These are phyloP conservation scores for Choanephora cucurbitarum DNA, from an alignment of 371 early-diverging fungal genomes.

Conservation along the genomic window DNA sequence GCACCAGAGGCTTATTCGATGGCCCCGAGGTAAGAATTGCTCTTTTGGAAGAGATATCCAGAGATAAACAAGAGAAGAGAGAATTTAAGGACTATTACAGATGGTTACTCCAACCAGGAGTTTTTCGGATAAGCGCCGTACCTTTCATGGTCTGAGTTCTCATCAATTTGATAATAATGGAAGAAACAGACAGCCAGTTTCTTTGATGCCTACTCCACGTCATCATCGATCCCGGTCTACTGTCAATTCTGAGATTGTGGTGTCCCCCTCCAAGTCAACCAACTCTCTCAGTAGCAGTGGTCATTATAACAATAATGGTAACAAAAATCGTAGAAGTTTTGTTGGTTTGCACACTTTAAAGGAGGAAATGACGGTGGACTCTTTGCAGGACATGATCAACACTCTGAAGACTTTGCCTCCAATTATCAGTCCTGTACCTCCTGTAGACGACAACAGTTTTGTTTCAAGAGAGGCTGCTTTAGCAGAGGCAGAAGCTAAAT, in stretches of 20 bases:
- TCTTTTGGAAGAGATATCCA: neutral
- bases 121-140: constrained; percentile 33
- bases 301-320: constrained; percentile 24
- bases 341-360: constrained; percentile 21
- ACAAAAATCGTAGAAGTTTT: constrained; percentile 17
- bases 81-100: constrained; percentile 20
- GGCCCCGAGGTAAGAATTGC: constrained; percentile 6
- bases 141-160: constrained; percentile 27
- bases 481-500: constrained; percentile 55
- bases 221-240: constrained; percentile 49
- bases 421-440: constrained; percentile 8
- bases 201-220: constrained; percentile 24
- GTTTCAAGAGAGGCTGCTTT: constrained; percentile 39
- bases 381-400: constrained; percentile 58
- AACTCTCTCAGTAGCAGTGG: constrained; percentile 46
- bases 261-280: constrained; percentile 34
- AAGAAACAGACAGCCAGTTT: constrained; percentile 27
- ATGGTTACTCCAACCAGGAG: constrained; percentile 3
- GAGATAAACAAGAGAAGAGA: neutral
- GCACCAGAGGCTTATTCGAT: constrained; percentile 56
- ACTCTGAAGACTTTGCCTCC: constrained; percentile 58
- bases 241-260: constrained; percentile 38
- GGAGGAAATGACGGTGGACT: constrained; percentile 40
- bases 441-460: constrained; percentile 5
- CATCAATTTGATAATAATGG: constrained; percentile 5